Evolutionary conservation across 805 yeast species (phyloP).

Genomic region (Jamesozyma piceae): DNA sequence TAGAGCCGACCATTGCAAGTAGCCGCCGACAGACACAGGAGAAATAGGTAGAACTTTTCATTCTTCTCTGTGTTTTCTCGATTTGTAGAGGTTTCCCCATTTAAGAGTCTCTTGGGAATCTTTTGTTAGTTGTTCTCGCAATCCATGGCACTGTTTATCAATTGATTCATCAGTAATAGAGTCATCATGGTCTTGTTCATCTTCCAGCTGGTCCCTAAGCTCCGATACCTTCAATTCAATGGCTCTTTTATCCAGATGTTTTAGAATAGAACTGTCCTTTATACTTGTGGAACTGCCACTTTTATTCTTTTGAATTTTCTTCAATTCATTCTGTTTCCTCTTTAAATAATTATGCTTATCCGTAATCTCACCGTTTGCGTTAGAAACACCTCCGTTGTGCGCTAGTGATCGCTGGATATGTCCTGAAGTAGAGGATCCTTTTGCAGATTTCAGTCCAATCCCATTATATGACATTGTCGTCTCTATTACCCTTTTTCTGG

Average conservation of each 20-base stretch:
- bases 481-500: no score
- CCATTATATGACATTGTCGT: slow-evolving; percentile 25
- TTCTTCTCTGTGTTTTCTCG: no score
- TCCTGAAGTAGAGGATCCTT: slow-evolving; percentile 30
- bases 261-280: neutral
- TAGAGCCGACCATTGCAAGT: no score
- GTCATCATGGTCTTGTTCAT: slow-evolving; percentile 9
- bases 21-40: no score
- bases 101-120: slow-evolving; percentile 1
- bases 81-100: neutral
- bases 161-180: slow-evolving; percentile 12
- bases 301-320: neutral
- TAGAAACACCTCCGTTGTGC: slow-evolving; percentile 5
- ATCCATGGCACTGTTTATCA: slow-evolving; percentile 15
- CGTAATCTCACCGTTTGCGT: neutral
- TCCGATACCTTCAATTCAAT: slow-evolving; percentile 25
- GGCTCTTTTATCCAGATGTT: slow-evolving; percentile 19
- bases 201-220: slow-evolving; percentile 23
- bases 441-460: slow-evolving; percentile 26
- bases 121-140: slow-evolving; percentile 9
- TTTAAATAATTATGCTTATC: slow-evolving; percentile 6
- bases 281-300: neutral
- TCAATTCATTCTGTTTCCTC: neutral
- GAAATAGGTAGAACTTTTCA: no score
- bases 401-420: slow-evolving; percentile 27